These are phyloP conservation scores for Polytrichum formosum DNA, from an alignment of 225 moss, liverwort and hornwort species.

Conservation along the genomic window DNA sequence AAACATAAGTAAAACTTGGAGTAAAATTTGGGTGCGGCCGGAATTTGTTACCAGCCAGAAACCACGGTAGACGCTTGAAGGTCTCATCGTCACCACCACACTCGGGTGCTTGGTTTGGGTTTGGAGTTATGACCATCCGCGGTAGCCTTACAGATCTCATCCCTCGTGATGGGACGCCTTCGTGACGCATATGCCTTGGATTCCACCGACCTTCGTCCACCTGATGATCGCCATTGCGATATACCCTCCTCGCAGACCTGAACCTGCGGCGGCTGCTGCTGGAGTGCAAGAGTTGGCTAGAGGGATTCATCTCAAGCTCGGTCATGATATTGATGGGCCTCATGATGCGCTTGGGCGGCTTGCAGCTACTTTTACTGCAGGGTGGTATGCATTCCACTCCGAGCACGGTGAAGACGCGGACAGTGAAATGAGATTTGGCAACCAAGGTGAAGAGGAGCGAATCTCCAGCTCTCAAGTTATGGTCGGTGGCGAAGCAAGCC, in stretches of 20 bases:
- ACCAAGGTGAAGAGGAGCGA: constrained; percentile 43
- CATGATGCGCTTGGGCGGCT: too few species aligned
- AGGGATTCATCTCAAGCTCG: too few species aligned
- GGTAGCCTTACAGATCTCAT: constrained; percentile 16
- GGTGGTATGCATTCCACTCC: constrained; percentile 20
- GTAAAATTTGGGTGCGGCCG: too few species aligned
- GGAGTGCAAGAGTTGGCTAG: not conserved
- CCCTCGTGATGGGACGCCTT: constrained; percentile 27
- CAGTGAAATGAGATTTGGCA: constrained; percentile 30
- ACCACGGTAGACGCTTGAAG: constrained; percentile 41
- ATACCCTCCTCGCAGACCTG: not conserved
- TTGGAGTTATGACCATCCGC: constrained; percentile 9
- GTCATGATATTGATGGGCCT: too few species aligned
- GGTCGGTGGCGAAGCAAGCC: constrained; percentile 33
- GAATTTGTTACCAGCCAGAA: constrained; percentile 34
- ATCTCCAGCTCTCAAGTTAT: constrained; percentile 32
- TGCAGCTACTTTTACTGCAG: not conserved
- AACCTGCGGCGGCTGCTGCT: not conserved
- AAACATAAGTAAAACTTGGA: too few species aligned
- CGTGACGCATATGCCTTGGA: constrained; percentile 12
- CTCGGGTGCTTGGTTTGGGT: constrained; percentile 8
- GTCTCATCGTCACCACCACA: constrained; percentile 28
- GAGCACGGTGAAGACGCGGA: constrained; percentile 26
- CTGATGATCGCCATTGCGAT: not conserved
- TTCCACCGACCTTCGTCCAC: constrained; percentile 5